phyloP scores from a whole-genome alignment of 129 eudicot species.

The Flaveria ramosissima region DNA sequence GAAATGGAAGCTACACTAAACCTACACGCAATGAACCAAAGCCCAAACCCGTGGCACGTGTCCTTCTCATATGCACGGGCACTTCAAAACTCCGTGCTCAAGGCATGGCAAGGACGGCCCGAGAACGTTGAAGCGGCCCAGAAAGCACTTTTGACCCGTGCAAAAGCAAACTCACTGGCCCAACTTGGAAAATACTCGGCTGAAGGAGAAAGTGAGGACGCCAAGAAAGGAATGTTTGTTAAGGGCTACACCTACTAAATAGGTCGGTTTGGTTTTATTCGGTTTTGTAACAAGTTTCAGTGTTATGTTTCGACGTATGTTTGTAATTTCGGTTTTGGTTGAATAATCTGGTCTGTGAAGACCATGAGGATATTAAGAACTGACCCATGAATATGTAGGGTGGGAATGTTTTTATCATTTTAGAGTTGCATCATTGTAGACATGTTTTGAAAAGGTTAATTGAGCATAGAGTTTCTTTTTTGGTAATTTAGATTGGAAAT shows the following conservation, averaged over 20 bases:
- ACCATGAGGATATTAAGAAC: conserved; percentile 9
- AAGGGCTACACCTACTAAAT: conserved; percentile 81
- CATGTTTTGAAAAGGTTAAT: conserved; percentile 14
- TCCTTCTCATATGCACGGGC: conserved; percentile 95
- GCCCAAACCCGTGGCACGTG: conserved; percentile 95
- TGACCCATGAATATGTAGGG: conserved; percentile 34
- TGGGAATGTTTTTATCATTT: conserved; percentile 11
- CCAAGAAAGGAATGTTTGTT: conserved; percentile 88
- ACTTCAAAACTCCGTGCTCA: conserved; percentile 78
- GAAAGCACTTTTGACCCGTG: conserved; percentile 77
- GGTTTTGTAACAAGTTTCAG: conserved; percentile 10
- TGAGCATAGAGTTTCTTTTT: conserved; percentile 22
- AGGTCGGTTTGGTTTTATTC: background rate
- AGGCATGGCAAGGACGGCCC: conserved; percentile 89
- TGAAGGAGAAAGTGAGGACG: conserved; percentile 83
- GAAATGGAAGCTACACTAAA: conserved; percentile 88
- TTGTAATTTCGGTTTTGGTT: conserved; percentile 35
- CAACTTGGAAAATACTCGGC: conserved; percentile 90
- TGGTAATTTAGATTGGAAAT: background rate
- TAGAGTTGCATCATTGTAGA: conserved; percentile 23
- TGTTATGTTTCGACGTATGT: background rate
- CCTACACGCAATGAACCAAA: conserved; percentile 87
- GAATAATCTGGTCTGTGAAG: conserved; percentile 36
- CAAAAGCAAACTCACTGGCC: conserved; percentile 88
- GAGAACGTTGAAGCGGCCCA: conserved; percentile 78